Conservation (phyloP, 2,329 filamentous ascomycete genomes). For the Calonectria hawksworthii region DNA sequence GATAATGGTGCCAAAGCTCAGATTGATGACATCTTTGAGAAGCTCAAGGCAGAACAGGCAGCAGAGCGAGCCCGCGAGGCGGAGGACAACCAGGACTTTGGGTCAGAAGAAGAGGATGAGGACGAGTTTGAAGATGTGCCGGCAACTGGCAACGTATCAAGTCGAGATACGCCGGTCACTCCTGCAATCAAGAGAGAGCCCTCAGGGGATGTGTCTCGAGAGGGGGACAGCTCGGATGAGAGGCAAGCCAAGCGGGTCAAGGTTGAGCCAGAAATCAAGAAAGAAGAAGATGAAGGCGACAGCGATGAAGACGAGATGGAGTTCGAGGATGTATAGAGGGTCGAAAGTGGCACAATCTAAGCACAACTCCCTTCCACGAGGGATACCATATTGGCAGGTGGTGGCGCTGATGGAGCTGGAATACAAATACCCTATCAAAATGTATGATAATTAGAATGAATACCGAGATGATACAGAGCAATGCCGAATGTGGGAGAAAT, state of each 20-base stretch:
- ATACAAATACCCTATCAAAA: conserved; percentile 19
- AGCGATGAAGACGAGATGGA: conserved; percentile 65
- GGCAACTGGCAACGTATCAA: conserved; percentile 51
- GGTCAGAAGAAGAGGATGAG: conserved; percentile 57
- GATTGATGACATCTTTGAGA: conserved; percentile 77
- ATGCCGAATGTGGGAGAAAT: neutral
- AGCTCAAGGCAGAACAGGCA: conserved; percentile 73
- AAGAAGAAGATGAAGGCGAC: conserved; percentile 61
- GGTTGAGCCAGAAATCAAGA: conserved; percentile 66
- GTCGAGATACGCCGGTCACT: conserved; percentile 49
- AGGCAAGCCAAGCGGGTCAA: conserved; percentile 72
- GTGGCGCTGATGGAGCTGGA: neutral
- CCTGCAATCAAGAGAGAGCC: conserved; percentile 53
- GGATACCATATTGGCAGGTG: neutral
- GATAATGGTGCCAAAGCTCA: conserved; percentile 68
- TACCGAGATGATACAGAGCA: neutral
- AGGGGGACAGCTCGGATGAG: conserved; percentile 54
- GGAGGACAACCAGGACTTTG: conserved; percentile 47
- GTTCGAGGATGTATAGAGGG: conserved; percentile 68
- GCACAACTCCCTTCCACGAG: neutral
- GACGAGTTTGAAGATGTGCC: conserved; percentile 66
- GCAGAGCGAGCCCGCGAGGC: conserved; percentile 55
- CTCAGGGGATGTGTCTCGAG: conserved; percentile 43
- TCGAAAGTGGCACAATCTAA: neutral
- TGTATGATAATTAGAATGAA: conserved; percentile 20